Evolutionary conservation across 78 protist species (phyloP).

Genomic region (Protostelium mycophagum): DNA sequence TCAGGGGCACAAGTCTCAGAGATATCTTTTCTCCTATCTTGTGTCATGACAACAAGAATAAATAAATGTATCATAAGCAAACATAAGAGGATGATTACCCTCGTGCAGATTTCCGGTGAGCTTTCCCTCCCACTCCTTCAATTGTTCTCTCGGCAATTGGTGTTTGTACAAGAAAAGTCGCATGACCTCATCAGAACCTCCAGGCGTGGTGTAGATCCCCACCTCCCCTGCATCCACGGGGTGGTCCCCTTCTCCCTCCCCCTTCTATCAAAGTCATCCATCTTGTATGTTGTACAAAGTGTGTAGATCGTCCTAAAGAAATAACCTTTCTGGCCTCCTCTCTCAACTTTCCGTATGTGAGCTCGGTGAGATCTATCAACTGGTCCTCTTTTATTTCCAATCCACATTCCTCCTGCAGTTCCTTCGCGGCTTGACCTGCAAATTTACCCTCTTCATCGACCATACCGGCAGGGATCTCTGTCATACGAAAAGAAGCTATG

Average conservation of each 20-base stretch:
- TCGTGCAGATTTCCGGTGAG: constrained; percentile 40
- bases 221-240: constrained; percentile 8
- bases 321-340: neutral
- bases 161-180: constrained; percentile 44
- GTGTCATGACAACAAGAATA: too few relatives aligned
- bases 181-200: constrained; percentile 58
- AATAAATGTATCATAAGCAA: too few relatives aligned
- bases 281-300: neutral
- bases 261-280: neutral
- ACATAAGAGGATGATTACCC: too few relatives aligned
- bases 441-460: constrained; percentile 54
- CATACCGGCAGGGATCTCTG: constrained; percentile 64
- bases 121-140: constrained; percentile 40
- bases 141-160: constrained; percentile 23
- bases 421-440: constrained; percentile 50
- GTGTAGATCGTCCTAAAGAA: too few relatives aligned
- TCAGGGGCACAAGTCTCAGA: constrained; percentile 37
- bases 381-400: neutral
- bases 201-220: constrained; percentile 55
- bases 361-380: constrained; percentile 27
- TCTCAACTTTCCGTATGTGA: constrained; percentile 16
- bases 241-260: neutral
- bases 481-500: constrained; percentile 20
- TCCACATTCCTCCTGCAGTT: constrained; percentile 18
- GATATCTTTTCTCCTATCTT: constrained; percentile 28